Evolutionary conservation across 2,329 filamentous ascomycete genomes (phyloP).

Genomic region (Alternaria triticina): DNA sequence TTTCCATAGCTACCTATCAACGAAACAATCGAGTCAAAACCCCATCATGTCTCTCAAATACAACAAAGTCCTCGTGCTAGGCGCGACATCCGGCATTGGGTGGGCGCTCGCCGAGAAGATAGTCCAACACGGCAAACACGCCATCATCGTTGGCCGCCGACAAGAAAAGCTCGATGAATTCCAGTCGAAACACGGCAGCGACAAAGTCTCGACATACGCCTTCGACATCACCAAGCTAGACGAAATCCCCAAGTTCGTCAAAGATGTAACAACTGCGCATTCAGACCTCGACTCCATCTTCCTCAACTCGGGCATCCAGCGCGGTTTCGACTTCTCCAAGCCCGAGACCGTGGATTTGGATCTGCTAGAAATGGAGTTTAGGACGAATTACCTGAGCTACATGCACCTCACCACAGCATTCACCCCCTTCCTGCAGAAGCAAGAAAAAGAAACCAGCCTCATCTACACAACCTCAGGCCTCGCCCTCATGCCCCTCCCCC

Average conservation of each 20-base stretch:
- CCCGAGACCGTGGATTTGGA: constrained; percentile 56
- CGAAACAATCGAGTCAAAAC: not conserved
- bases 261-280: constrained; percentile 52
- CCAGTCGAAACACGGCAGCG: constrained; percentile 53
- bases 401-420: constrained; percentile 59
- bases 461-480: constrained; percentile 60
- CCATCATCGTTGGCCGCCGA: constrained; percentile 59
- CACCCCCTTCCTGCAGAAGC: constrained; percentile 57
- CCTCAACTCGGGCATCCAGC: constrained; percentile 62
- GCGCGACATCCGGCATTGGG: constrained; percentile 61
- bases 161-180: constrained; percentile 60
- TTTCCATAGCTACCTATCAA: not conserved
- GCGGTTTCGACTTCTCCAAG: constrained; percentile 57
- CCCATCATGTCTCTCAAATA: constrained; percentile 54
- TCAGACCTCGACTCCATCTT: constrained; percentile 61
- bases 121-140: constrained; percentile 54
- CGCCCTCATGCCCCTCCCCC: constrained; percentile 56
- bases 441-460: constrained; percentile 49
- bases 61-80: constrained; percentile 61
- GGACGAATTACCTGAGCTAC: constrained; percentile 59
- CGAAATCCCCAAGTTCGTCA: constrained; percentile 54
- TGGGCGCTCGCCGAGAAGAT: constrained; percentile 58
- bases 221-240: constrained; percentile 61
- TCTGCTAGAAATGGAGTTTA: constrained; percentile 54
- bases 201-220: constrained; percentile 53